phyloP scores from a whole-genome alignment of 305 asterid species.

The Petunia hybrid region DNA sequence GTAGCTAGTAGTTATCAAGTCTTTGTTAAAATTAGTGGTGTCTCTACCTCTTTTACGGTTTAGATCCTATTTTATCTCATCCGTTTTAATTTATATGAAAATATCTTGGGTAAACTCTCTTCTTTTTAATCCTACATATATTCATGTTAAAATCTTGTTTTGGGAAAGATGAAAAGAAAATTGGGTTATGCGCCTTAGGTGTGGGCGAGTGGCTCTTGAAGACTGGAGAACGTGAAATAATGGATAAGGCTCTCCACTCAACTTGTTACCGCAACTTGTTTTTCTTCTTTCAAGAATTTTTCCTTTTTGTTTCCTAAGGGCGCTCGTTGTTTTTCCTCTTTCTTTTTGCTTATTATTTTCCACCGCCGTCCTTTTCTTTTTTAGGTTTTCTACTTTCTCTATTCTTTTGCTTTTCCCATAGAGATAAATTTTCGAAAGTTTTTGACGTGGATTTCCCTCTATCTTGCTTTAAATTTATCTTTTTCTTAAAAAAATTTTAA shows the following conservation, averaged over 20 bases:
- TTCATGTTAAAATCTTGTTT: too few species aligned
- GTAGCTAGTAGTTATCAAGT: too few species aligned
- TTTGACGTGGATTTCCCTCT: slow-evolving; percentile 1
- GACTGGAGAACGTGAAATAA: neutral
- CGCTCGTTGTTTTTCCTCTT: neutral
- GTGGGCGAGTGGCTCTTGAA: neutral
- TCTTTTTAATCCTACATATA: too few species aligned
- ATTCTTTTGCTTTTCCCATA: neutral
- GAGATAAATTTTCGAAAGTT: neutral
- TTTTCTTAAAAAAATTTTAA: too few species aligned
- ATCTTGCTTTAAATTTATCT: neutral
- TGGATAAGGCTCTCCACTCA: slow-evolving; percentile 26
- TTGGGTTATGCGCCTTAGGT: neutral
- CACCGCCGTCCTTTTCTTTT: neutral
- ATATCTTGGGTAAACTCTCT: too few species aligned
- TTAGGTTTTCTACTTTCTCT: neutral
- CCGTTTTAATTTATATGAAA: too few species aligned
- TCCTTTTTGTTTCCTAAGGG: neutral
- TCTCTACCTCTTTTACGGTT: too few species aligned
- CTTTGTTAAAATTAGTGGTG: too few species aligned
- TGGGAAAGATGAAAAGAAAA: too few species aligned
- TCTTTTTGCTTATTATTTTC: neutral
- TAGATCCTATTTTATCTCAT: too few species aligned
- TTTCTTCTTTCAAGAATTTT: neutral
- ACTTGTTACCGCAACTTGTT: neutral